Percentiles rank a stretch among this genome's conserved stretches.
phyloP scores from a whole-genome alignment of 2,329 filamentous ascomycete genomes.

The Exophiala calicioides region DNA sequence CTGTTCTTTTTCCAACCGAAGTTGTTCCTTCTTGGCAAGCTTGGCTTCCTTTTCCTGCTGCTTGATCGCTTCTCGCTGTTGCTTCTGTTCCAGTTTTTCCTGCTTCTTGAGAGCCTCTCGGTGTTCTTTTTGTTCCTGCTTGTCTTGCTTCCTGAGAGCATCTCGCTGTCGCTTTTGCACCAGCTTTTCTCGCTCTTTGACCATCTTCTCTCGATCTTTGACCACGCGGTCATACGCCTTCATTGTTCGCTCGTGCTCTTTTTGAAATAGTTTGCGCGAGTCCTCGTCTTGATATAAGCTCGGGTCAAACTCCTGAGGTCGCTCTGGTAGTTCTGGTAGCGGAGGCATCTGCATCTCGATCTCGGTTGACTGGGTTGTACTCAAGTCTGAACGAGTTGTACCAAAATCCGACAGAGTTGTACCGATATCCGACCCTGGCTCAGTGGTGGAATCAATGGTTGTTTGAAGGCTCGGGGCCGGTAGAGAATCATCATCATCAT shows the following conservation, averaged over 20 bases:
- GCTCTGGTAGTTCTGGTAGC: constrained; percentile 54
- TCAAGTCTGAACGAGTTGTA: no score
- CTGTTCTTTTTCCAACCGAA: constrained; percentile 33
- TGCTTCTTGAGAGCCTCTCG: no score
- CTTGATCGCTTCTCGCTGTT: no score
- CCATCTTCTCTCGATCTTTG: constrained; percentile 65
- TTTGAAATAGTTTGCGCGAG: constrained; percentile 67
- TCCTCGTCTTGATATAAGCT: constrained; percentile 63
- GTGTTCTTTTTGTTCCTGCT: no score
- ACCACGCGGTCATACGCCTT: constrained; percentile 67
- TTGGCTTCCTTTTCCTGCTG: constrained; percentile 46
- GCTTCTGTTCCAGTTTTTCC: no score
- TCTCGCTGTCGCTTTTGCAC: constrained; percentile 30
- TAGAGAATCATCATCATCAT: no score
- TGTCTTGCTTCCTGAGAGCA: no score
- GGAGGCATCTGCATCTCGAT: constrained; percentile 49
- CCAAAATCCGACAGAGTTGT: no score
- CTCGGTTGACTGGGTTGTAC: no score
- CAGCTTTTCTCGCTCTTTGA: constrained; percentile 41
- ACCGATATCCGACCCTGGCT: no score
- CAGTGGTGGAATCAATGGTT: no score
- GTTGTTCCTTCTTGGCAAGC: constrained; percentile 30
- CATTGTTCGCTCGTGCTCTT: constrained; percentile 62
- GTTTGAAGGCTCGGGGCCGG: no score
- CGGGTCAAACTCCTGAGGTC: constrained; percentile 60